phyloP scores from a whole-genome alignment of 768 basidiomycete genomes.

The Mycena vulgaris region DNA sequence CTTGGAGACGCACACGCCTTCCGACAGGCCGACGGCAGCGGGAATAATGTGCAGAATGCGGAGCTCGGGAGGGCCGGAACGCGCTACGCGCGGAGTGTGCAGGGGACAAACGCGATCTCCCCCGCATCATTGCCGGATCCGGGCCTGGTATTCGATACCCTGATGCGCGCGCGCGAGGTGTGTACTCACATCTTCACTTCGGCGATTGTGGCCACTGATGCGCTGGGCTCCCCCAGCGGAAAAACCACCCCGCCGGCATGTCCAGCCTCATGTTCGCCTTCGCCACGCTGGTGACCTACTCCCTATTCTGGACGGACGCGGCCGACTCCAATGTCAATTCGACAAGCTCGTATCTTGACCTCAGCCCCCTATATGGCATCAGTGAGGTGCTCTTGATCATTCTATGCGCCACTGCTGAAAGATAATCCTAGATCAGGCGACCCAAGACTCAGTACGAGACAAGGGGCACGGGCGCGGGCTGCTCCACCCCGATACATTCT shows the following conservation, averaged over 20 bases:
- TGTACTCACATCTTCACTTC: slow-evolving; percentile 35
- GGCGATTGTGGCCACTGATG: background rate
- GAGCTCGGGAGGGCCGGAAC: slow-evolving; percentile 65
- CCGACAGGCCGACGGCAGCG: slow-evolving; percentile 64
- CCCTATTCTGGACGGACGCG: slow-evolving; percentile 64
- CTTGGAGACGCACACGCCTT: slow-evolving; percentile 53
- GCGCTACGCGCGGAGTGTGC: slow-evolving; percentile 69
- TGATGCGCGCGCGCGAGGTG: slow-evolving; percentile 60
- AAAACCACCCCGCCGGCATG: slow-evolving; percentile 69
- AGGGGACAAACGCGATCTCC: slow-evolving; percentile 56
- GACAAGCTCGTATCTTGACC: slow-evolving; percentile 69
- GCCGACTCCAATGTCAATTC: slow-evolving; percentile 62
- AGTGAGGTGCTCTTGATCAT: slow-evolving; percentile 44
- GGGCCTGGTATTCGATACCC: slow-evolving; percentile 72
- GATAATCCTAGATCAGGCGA: slow-evolving; percentile 50
- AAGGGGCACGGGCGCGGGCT: slow-evolving; percentile 63
- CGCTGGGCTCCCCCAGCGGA: slow-evolving; percentile 47
- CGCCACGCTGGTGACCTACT: slow-evolving; percentile 74
- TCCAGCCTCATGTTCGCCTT: slow-evolving; percentile 77
- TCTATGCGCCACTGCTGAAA: no score
- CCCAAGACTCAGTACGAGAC: slow-evolving; percentile 61
- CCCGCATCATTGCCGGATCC: slow-evolving; percentile 67
- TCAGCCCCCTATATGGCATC: slow-evolving; percentile 69
- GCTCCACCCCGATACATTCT: slow-evolving; percentile 68
- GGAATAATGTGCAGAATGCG: slow-evolving; percentile 61